phyloP scores from a whole-genome alignment of 2,329 filamentous ascomycete genomes.

The Microcyclospora pomicola region DNA sequence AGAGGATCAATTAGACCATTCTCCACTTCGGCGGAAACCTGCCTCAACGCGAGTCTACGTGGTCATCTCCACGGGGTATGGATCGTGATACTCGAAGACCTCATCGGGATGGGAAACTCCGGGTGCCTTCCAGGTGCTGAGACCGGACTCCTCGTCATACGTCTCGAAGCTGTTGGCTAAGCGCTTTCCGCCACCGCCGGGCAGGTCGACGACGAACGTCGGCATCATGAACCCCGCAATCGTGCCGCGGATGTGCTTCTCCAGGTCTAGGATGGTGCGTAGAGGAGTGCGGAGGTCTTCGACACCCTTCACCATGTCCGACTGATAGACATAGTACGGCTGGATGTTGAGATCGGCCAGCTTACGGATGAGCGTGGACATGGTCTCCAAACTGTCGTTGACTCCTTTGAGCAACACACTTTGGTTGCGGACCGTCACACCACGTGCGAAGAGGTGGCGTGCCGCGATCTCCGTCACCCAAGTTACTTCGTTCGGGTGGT shows the following conservation, averaged over 20 bases:
- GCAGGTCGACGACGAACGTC: conserved; percentile 49
- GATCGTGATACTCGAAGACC: conserved; percentile 46
- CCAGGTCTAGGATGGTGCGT: conserved; percentile 43
- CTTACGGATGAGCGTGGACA: conserved; percentile 39
- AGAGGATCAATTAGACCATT: not conserved
- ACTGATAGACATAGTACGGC: conserved; percentile 54
- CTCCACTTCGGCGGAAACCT: too few relatives aligned
- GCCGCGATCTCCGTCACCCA: conserved; percentile 44
- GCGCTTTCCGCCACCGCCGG: conserved; percentile 50
- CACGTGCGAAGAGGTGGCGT: conserved; percentile 36
- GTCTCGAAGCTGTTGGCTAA: conserved; percentile 39
- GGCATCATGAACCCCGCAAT: conserved; percentile 51
- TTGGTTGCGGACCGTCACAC: conserved; percentile 47
- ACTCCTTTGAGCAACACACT: conserved; percentile 45
- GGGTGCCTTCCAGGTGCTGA: conserved; percentile 44
- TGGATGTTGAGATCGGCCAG: conserved; percentile 44
- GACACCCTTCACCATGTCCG: conserved; percentile 46
- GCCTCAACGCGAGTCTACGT: too few relatives aligned
- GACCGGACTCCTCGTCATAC: conserved; percentile 41
- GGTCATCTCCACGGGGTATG: conserved; percentile 11
- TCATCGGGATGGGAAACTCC: conserved; percentile 31
- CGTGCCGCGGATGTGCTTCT: conserved; percentile 43
- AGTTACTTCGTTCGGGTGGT: conserved; percentile 47
- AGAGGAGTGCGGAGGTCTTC: conserved; percentile 52
- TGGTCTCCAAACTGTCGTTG: conserved; percentile 42